A percentile compares a stretch with the other conserved stretches of the same genome.
phyloP scores from a whole-genome alignment of 805 yeast species.

The Kregervanrija pseudodelftensis region DNA sequence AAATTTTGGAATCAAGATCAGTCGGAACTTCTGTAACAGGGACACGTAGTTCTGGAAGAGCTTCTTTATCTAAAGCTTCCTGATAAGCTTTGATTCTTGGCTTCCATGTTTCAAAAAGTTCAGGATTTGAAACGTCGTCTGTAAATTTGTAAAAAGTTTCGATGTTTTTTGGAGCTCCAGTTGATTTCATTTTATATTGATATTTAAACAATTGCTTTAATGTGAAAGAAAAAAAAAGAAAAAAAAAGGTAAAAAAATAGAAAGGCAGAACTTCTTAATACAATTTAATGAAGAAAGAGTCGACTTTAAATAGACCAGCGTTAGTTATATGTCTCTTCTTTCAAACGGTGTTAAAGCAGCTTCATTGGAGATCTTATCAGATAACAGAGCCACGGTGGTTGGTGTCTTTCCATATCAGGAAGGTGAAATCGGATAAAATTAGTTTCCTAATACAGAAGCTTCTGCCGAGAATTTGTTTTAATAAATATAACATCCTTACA shows the following conservation, averaged over 20 bases:
- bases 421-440: background rate
- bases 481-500: no score
- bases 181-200: constrained; percentile 4
- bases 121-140: constrained; percentile 30
- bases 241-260: background rate
- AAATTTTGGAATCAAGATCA: constrained; percentile 27
- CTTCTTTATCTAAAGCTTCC: constrained; percentile 21
- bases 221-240: background rate
- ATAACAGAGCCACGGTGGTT: no score
- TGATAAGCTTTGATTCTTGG: constrained; percentile 41
- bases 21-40: constrained; percentile 28
- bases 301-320: no score
- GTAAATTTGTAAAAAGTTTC: constrained; percentile 25
- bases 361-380: no score
- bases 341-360: no score
- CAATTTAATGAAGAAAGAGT: no score
- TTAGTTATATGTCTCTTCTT: no score
- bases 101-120: constrained; percentile 35
- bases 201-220: background rate
- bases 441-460: no score
- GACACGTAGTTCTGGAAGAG: constrained; percentile 23
- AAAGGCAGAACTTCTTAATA: background rate
- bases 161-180: constrained; percentile 22
- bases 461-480: no score
- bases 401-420: background rate